These are phyloP conservation scores for Celoporthe dispersa DNA, from an alignment of 2,329 filamentous ascomycete species.

Conservation along the genomic window DNA sequence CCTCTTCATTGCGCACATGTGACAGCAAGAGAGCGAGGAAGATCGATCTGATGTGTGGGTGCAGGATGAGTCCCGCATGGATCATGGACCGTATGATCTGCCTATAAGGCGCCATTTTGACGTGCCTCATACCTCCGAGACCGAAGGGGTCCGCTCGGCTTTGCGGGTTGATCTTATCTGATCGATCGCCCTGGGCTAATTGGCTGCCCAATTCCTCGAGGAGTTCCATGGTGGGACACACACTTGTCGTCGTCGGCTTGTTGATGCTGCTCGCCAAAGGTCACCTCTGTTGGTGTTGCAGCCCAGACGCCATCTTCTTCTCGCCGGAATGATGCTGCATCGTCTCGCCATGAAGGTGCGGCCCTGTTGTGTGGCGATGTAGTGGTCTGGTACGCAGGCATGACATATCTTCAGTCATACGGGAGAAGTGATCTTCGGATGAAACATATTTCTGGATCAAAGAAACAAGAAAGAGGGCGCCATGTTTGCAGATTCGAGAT, in stretches of 20 bases:
- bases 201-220: neutral
- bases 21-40: neutral
- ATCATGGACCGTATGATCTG: neutral
- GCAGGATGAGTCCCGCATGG: neutral
- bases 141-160: neutral
- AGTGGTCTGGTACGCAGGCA: neutral
- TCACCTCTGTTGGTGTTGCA: neutral
- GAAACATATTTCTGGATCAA: no score
- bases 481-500: neutral
- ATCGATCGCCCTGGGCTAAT: neutral
- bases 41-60: neutral
- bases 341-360: neutral
- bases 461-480: neutral
- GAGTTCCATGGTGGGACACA: neutral
- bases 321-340: neutral
- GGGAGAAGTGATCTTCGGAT: no score
- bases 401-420: neutral
- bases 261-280: neutral
- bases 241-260: neutral
- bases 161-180: neutral
- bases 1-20: neutral
- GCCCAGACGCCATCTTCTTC: neutral
- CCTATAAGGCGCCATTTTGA: neutral
- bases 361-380: neutral
- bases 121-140: neutral